Evolutionary conservation across 805 yeast species (phyloP).

Genomic region (Myxozyma mucilagina): DNA sequence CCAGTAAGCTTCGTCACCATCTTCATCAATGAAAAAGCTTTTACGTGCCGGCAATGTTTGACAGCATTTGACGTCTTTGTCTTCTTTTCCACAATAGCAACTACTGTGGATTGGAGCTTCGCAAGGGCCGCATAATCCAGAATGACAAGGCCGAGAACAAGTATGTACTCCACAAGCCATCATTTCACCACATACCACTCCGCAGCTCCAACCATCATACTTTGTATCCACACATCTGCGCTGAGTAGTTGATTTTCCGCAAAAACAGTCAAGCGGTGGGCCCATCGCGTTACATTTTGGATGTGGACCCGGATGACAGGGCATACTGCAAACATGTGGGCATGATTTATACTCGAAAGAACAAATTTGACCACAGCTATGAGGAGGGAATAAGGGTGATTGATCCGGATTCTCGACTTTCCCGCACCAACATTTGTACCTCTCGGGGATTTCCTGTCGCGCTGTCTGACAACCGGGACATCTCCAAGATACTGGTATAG

Average conservation of each 20-base stretch:
- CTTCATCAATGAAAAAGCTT: constrained; percentile 34
- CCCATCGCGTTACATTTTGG: constrained; percentile 78
- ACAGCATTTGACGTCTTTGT: constrained; percentile 48
- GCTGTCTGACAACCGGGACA: constrained; percentile 79
- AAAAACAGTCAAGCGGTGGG: constrained; percentile 65
- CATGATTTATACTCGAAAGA: constrained; percentile 53
- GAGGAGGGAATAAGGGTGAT: constrained; percentile 58
- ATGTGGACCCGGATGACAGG: constrained; percentile 91
- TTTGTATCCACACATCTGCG: constrained; percentile 74
- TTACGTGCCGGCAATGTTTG: constrained; percentile 33
- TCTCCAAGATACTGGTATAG: constrained; percentile 57
- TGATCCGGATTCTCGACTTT: constrained; percentile 62
- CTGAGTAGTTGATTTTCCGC: constrained; percentile 69
- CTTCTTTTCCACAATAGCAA: constrained; percentile 77
- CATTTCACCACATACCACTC: constrained; percentile 56
- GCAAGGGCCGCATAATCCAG: constrained; percentile 82
- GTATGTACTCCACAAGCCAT: constrained; percentile 73
- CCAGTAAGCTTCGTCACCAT: constrained; percentile 42
- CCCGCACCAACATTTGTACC: constrained; percentile 86
- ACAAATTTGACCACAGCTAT: constrained; percentile 88
- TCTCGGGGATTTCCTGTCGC: constrained; percentile 50
- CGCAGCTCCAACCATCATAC: constrained; percentile 71
- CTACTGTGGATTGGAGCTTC: constrained; percentile 47
- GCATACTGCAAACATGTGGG: constrained; percentile 69
- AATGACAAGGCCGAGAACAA: constrained; percentile 67